Conservation (phyloP, 495 filamentous ascomycete genomes). For the Xylaria grammica region DNA sequence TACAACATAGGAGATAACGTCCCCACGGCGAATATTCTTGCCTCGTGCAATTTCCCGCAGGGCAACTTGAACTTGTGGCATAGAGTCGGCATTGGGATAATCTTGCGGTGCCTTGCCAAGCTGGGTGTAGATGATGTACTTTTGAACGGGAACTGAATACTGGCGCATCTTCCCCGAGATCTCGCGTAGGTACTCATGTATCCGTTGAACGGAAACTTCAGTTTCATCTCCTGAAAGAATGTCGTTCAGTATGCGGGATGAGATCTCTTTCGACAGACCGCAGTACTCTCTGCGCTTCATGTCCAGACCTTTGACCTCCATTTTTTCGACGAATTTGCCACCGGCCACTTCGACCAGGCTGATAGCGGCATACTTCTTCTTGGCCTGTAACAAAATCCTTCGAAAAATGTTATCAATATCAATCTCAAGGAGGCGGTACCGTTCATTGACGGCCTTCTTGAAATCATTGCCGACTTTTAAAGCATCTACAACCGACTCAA, state of each 20-base stretch:
- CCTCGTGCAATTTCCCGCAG: slow-evolving; percentile 85
- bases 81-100: slow-evolving; percentile 88
- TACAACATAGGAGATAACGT: slow-evolving; percentile 95
- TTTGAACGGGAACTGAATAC: slow-evolving; percentile 69
- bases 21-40: slow-evolving; percentile 85
- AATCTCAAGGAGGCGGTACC: slow-evolving; percentile 89
- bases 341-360: slow-evolving; percentile 82
- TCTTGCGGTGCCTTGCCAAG: slow-evolving; percentile 91
- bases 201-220: slow-evolving; percentile 83
- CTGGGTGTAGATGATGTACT: slow-evolving; percentile 98
- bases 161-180: slow-evolving; percentile 83
- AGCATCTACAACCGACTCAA: slow-evolving; percentile 89
- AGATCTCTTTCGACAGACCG: slow-evolving; percentile 90
- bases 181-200: slow-evolving; percentile 90
- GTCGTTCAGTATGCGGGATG: slow-evolving; percentile 80
- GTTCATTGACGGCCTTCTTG: slow-evolving; percentile 78
- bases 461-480: slow-evolving; percentile 79
- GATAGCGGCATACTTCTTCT: slow-evolving; percentile 99
- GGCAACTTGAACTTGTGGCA: slow-evolving; percentile 98
- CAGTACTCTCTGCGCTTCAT: slow-evolving; percentile 98
- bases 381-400: slow-evolving; percentile 89
- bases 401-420: slow-evolving; percentile 98
- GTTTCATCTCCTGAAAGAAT: slow-evolving; percentile 93
- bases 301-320: slow-evolving; percentile 97
- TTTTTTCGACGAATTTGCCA: slow-evolving; percentile 89